These are phyloP conservation scores for Oropetium thomaeum DNA, from an alignment of 176 grass and related monocot species.

Conservation along the genomic window DNA sequence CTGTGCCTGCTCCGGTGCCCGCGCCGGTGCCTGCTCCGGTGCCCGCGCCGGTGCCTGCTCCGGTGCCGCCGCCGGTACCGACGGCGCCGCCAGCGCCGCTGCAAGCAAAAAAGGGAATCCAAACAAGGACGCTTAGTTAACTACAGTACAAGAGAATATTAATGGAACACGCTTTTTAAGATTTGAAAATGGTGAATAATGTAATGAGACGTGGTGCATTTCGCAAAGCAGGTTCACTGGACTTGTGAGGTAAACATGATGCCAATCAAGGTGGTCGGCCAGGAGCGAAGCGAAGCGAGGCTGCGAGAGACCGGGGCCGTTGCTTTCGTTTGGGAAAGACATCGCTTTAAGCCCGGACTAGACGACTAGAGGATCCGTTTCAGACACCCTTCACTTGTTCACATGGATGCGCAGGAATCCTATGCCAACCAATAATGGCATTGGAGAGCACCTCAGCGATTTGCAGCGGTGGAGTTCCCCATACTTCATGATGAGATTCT, in stretches of 20 bases:
- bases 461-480: background rate
- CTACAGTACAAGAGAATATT: background rate
- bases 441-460: background rate
- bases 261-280: background rate
- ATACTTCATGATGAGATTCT: background rate
- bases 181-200: too few relatives aligned
- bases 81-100: background rate
- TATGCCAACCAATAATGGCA: background rate
- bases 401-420: constrained; percentile 26
- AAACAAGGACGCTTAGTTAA: background rate
- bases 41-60: background rate
- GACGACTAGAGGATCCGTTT: background rate
- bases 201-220: too few relatives aligned
- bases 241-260: background rate
- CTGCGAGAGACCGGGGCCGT: background rate
- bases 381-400: constrained; percentile 10
- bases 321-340: constrained; percentile 5
- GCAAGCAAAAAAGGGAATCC: background rate
- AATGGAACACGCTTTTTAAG: background rate
- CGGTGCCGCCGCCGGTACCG: background rate
- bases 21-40: background rate
- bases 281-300: too few relatives aligned
- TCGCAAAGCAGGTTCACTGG: background rate
- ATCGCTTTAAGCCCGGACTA: constrained; percentile 4
- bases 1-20: background rate